Evolutionary conservation across 208 protist species (phyloP), one percentile per base, ranked within the genome.

Genomic region (Wallacemonas sp.): DNA sequence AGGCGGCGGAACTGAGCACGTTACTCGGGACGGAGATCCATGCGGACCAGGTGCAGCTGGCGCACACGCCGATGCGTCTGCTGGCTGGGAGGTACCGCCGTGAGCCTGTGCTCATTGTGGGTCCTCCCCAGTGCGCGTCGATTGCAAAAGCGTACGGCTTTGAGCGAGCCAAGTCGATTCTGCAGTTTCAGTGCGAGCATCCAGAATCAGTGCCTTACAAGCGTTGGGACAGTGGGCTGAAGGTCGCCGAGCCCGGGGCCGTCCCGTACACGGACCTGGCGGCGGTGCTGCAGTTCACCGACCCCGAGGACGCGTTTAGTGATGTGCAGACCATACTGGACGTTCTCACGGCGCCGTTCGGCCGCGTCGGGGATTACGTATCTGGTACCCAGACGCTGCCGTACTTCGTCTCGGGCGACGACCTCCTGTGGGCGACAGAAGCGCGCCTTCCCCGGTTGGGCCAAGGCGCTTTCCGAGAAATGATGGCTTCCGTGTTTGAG

Each of bases 51-150:
- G 73, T 96, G 36, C 22, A 93, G 10, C 63, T 93, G 10, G 57
- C 87, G 1, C 87, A 93, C 68, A 88, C 80, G 37, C 90, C 90
- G 29, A 96, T 96, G 90, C 68, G 78, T 27, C 65, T 91, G 22
- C 71, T 96, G 0, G 83, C 68, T 29, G 73, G 69, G 10, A 48
- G 42, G 57, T 93, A 85, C 66, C 63, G 66, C 3, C 37, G 68
- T 19, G 39, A 77, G 42, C 72, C 62, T 12, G 85, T 96, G 22
- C 69, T 96, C 17, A 77, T 96, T 29, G 85, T 86, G 9, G 90
- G 90, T 22, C 37, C 54, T 13, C 65, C 70, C 21, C 52, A 74
- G 48, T 87, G 79, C 48, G 77, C 62, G 0, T 73, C 62, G 22
- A 81, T 92, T 19, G 87, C 83, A 26, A 70, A 68, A 10, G 63